Percentiles rank a stretch among this genome's conserved stretches.
Conservation (phyloP, 441 rosid genomes). For the Dalechampia spathulata region DNA sequence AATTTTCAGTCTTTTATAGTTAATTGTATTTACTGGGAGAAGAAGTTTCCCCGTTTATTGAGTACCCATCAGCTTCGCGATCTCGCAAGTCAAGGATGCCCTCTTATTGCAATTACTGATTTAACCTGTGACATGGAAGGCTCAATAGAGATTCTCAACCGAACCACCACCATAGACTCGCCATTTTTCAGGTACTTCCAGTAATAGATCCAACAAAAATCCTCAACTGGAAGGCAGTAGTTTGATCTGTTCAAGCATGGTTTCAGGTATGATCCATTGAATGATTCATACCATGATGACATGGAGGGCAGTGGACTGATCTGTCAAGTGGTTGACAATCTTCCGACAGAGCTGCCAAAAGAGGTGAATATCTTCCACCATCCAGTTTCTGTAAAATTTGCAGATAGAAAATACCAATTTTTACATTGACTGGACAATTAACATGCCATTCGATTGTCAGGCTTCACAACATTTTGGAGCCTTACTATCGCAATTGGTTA, state of each 20-base stretch:
- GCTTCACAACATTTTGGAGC: slow-evolving; percentile 92
- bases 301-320: slow-evolving; percentile 80
- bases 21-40: slow-evolving; percentile 96
- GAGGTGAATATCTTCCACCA: slow-evolving; percentile 30
- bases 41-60: slow-evolving; percentile 68
- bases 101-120: slow-evolving; percentile 76
- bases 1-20: slow-evolving; percentile 33
- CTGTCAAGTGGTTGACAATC: slow-evolving; percentile 73
- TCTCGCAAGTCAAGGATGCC: slow-evolving; percentile 45
- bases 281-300: slow-evolving; percentile 51
- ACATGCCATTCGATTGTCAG: slow-evolving; percentile 32
- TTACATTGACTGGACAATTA: slow-evolving; percentile 2
- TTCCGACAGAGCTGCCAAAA: slow-evolving; percentile 94
- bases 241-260: neutral
- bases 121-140: slow-evolving; percentile 88
- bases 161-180: slow-evolving; percentile 30
- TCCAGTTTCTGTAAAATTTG: neutral
- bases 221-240: neutral
- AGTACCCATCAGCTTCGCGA: slow-evolving; percentile 61
- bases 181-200: slow-evolving; percentile 3
- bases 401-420: neutral
- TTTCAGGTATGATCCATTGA: slow-evolving; percentile 54
- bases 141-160: slow-evolving; percentile 72
- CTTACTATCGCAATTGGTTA: slow-evolving; percentile 61
- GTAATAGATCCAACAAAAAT: neutral